These are phyloP conservation scores for Multifurca ochricompacta DNA, from an alignment of 768 basidiomycete genomes.

Conservation along the genomic window DNA sequence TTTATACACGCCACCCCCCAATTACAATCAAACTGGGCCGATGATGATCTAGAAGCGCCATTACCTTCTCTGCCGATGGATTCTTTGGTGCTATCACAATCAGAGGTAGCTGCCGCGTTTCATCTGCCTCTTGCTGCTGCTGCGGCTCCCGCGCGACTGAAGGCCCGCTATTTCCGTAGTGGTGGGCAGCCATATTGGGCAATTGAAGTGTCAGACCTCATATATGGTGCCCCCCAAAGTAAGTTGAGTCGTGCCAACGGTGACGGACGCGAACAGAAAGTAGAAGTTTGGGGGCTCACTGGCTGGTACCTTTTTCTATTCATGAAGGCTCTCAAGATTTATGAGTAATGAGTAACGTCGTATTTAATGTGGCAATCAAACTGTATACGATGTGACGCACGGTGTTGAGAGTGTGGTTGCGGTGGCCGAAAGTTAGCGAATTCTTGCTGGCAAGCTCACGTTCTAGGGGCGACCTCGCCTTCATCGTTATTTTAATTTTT, in stretches of 20 bases:
- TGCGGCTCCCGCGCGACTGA: conserved; percentile 40
- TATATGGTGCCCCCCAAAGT: conserved; percentile 20
- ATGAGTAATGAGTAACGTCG: conserved; percentile 31
- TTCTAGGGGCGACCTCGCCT: too few relatives aligned
- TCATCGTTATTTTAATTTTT: too few relatives aligned
- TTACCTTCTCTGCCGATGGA: conserved; percentile 54
- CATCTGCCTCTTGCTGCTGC: conserved; percentile 58
- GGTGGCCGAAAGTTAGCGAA: too few relatives aligned
- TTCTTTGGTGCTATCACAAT: conserved; percentile 43
- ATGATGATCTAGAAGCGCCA: conserved; percentile 31
- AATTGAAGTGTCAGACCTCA: conserved; percentile 58
- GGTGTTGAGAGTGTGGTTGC: neutral
- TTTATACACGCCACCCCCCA: conserved; percentile 24
- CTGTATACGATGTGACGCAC: conserved; percentile 1
- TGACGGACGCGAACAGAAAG: conserved; percentile 34
- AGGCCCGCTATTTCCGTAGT: conserved; percentile 48
- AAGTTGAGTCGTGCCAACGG: conserved; percentile 37
- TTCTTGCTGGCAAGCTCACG: too few relatives aligned
- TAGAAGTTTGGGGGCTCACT: conserved; percentile 79
- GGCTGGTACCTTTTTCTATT: conserved; percentile 71
- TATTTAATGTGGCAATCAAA: neutral
- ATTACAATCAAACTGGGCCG: conserved; percentile 3
- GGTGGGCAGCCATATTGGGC: conserved; percentile 53
- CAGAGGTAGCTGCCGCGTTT: conserved; percentile 64
- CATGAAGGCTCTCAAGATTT: conserved; percentile 47